Percentiles rank a stretch among this genome's conserved stretches.
Evolutionary conservation across 805 yeast genomes (phyloP).

Genomic region (Komagataella ulmi): DNA sequence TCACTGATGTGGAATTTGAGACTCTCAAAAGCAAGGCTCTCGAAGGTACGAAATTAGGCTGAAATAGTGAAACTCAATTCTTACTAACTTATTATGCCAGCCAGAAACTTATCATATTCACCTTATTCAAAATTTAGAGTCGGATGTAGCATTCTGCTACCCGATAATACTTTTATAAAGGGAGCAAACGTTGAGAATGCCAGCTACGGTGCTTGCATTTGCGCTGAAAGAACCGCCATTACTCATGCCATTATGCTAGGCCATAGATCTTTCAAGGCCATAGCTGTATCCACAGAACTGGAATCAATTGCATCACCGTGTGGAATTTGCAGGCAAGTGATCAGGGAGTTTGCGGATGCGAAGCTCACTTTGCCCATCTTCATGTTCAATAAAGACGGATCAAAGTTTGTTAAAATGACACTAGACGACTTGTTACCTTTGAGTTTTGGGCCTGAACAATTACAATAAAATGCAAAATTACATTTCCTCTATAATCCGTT

Average conservation of each 20-base stretch:
- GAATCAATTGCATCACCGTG: slow-evolving; percentile 67
- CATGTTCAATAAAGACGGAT: slow-evolving; percentile 53
- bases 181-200: slow-evolving; percentile 96
- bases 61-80: not conserved
- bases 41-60: slow-evolving; percentile 2
- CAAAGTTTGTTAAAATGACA: slow-evolving; percentile 27
- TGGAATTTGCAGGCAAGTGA: slow-evolving; percentile 86
- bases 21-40: slow-evolving; percentile 8
- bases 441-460: slow-evolving; percentile 75
- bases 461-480: not conserved
- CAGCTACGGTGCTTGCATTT: slow-evolving; percentile 63
- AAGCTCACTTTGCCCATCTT: slow-evolving; percentile 33
- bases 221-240: slow-evolving; percentile 67
- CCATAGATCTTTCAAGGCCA: slow-evolving; percentile 30
- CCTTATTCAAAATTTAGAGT: slow-evolving; percentile 76
- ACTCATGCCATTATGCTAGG: slow-evolving; percentile 33
- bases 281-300: slow-evolving; percentile 57
- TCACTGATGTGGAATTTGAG: slow-evolving; percentile 5
- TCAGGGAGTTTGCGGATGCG: slow-evolving; percentile 61
- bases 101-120: slow-evolving; percentile 41
- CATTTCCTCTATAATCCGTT: not conserved
- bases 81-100: slow-evolving; percentile 11
- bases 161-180: slow-evolving; percentile 28
- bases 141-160: slow-evolving; percentile 61
- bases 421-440: slow-evolving; percentile 61